Conservation (phyloP, 306 rosid species). For the Prunus armeniaca region DNA sequence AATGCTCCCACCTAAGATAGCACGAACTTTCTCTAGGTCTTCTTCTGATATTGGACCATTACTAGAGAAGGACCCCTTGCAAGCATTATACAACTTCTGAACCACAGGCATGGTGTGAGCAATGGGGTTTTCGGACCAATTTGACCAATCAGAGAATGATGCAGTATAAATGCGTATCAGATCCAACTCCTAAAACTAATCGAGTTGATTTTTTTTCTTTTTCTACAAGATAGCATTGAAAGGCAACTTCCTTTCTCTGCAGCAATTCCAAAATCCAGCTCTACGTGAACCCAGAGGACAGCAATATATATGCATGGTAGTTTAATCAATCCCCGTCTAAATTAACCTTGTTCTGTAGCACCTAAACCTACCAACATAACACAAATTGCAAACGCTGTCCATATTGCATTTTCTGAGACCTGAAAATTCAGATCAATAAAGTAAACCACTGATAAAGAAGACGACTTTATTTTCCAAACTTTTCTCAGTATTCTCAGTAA, state of each 20-base stretch:
- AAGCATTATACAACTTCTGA: neutral
- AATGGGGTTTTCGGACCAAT: neutral
- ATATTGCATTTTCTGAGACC: neutral
- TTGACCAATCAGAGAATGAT: neutral
- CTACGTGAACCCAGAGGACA: neutral
- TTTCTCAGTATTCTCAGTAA: neutral
- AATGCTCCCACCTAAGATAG: neutral
- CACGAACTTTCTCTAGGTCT: neutral
- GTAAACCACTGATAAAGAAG: neutral
- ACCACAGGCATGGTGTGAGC: neutral
- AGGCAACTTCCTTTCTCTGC: neutral
- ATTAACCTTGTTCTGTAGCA: neutral
- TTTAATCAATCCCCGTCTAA: neutral
- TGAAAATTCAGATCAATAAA: neutral
- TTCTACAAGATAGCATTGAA: neutral
- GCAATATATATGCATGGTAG: neutral
- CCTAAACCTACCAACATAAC: neutral
- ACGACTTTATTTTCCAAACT: neutral
- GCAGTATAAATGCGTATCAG: neutral
- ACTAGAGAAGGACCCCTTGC: neutral
- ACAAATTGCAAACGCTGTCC: neutral
- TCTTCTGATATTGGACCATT: slow-evolving; percentile 1
- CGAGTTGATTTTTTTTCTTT: neutral
- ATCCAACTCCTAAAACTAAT: neutral
- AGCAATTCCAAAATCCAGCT: neutral